A percentile compares a stretch with the other conserved stretches of the same genome.
These are phyloP conservation scores for Penicillium ochrochloron DNA, from an alignment of 495 filamentous ascomycete species.

Conservation along the genomic window DNA sequence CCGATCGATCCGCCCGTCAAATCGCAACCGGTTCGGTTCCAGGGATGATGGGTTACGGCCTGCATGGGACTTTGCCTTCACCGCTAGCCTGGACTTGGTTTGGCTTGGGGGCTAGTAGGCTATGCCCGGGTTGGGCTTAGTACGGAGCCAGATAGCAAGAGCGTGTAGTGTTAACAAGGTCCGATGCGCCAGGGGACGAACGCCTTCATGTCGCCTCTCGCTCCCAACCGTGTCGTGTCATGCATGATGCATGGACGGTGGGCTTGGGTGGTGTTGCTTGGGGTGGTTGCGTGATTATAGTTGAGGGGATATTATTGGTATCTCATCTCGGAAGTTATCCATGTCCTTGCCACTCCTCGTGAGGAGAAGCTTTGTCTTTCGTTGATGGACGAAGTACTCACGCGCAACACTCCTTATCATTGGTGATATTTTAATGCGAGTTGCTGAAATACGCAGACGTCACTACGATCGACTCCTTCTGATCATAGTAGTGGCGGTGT, in stretches of 20 bases:
- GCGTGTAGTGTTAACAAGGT: background rate
- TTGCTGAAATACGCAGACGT: background rate
- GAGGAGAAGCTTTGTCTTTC: background rate
- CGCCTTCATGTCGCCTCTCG: background rate
- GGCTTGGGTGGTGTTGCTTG: background rate
- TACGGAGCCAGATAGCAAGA: too few relatives aligned
- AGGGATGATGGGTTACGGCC: background rate
- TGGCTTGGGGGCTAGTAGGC: background rate
- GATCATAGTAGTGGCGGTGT: background rate
- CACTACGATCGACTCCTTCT: background rate
- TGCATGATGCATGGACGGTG: conserved; percentile 27
- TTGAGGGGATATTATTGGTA: background rate
- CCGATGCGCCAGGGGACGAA: background rate
- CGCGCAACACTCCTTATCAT: background rate
- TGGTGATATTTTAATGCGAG: background rate
- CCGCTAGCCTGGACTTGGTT: conserved; percentile 3
- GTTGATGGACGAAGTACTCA: background rate
- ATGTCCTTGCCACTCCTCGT: background rate
- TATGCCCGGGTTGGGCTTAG: background rate
- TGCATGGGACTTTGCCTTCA: conserved; percentile 3
- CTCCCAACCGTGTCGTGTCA: conserved; percentile 15
- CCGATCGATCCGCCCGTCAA: conserved; percentile 6
- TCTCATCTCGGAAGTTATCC: background rate
- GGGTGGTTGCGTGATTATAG: background rate
- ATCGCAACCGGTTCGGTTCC: background rate